Base-by-base conservation (phyloP, 2,329 filamentous ascomycete genomes). In the Pseudogymnoascus sp. region DNA sequence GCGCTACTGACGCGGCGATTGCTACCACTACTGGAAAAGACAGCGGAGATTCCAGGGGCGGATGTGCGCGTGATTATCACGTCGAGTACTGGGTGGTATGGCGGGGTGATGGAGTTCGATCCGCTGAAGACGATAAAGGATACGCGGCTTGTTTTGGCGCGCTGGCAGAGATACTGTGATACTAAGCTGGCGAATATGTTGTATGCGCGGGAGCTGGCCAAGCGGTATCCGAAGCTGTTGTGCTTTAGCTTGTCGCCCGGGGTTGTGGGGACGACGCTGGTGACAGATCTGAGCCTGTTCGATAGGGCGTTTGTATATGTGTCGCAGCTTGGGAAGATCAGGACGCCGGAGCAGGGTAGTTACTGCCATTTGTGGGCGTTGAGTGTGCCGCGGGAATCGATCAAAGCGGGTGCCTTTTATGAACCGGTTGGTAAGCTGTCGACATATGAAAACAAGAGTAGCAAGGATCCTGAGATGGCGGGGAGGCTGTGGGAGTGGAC, bases 161-260 rank as follows among this genome's bases (percentile, higher is more conserved):
- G 71, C 7, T 77, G 75, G 72, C 65, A 66, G 4, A 71, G 75
- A 13, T 79, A 79, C 66, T 79, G 77, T 0, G 77, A 80, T 66
- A 77, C 74, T 57, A 83, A 83, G 67, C 70, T 82, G 2, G 81
- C 81, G 0, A 79, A 81, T 65, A 68, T 81, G 4, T 71, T 81
- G 2, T 80, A 77, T 68, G 73, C 77, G 2, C 69, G 71, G 7
- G 74, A 78, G 61, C 68, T 83, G 3, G 75, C 78, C 1, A 67
- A 70, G 36, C 73, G 71, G 10, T 75, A 79, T 61, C 74, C 77
- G 0, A 65, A 69, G 6, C 72, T 80, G 21, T 74, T 71, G 0
- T 68, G 70, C 6, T 72, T 78, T 3, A 68, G 75, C 0, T 65
- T 81, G 1, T 76, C 79, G 63, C 79, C 79, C 0, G 79, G 78